These are phyloP conservation scores for Ambrosiella cleistominuta DNA, from an alignment of 2,329 filamentous ascomycete genomes.

Conservation along the genomic window DNA sequence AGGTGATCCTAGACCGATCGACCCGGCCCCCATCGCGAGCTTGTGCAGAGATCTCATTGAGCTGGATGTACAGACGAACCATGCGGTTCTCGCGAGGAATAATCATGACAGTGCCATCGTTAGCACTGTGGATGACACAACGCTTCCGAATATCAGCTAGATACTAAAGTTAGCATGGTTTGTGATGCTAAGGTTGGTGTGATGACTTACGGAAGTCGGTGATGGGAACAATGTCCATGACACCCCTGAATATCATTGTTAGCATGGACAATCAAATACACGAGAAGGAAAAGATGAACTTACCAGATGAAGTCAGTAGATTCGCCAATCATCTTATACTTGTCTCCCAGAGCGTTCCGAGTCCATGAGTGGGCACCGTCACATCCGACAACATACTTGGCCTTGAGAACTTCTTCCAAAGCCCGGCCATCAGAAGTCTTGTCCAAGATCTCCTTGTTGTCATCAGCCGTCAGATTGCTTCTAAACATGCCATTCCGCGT, in stretches of 20 bases:
- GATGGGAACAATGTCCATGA: slow-evolving; percentile 23
- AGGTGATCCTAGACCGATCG: slow-evolving; percentile 43
- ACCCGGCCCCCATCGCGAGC: slow-evolving; percentile 30
- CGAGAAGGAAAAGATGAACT: not conserved
- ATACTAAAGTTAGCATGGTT: not conserved
- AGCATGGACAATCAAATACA: not conserved
- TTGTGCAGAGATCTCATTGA: slow-evolving; percentile 21
- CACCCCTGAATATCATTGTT: slow-evolving; percentile 17
- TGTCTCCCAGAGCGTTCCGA: slow-evolving; percentile 33
- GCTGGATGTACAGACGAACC: slow-evolving; percentile 50
- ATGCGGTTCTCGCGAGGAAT: slow-evolving; percentile 52
- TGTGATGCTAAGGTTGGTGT: not conserved
- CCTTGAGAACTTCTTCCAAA: slow-evolving; percentile 18
- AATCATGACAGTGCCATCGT: slow-evolving; percentile 42
- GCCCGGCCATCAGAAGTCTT: slow-evolving; percentile 6
- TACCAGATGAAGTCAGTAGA: slow-evolving; percentile 31
- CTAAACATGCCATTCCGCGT: slow-evolving; percentile 36
- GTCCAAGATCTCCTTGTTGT: slow-evolving; percentile 33
- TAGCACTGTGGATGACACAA: slow-evolving; percentile 35
- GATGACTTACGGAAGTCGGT: slow-evolving; percentile 31
- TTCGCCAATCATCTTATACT: slow-evolving; percentile 31
- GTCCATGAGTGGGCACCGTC: slow-evolving; percentile 54
- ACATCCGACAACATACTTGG: slow-evolving; percentile 47
- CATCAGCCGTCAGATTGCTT: slow-evolving; percentile 39
- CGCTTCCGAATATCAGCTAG: slow-evolving; percentile 33